A percentile compares a stretch with the other conserved stretches of the same genome.
phyloP scores from a whole-genome alignment of 148 eudicot genomes.

The Camellia granthamiana region DNA sequence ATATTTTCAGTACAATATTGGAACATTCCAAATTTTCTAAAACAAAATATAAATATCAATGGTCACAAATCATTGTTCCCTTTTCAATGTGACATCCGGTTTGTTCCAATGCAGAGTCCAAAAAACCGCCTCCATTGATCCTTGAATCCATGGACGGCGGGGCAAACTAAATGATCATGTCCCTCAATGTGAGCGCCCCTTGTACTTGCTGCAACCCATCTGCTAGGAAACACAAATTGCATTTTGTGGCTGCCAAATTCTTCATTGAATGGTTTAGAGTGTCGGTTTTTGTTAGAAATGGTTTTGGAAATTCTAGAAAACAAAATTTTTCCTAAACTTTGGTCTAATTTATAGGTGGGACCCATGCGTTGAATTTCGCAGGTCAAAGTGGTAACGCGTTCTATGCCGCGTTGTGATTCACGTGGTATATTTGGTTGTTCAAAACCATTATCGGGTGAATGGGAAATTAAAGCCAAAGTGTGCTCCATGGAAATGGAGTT shows the following conservation, averaged over 20 bases:
- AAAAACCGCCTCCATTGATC: conserved; percentile 42
- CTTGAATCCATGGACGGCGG: conserved; percentile 50
- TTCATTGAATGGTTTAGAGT: conserved; percentile 38
- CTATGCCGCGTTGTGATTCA: too few relatives aligned
- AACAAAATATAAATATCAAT: not conserved
- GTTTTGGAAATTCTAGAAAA: too few relatives aligned
- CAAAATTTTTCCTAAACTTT: too few relatives aligned
- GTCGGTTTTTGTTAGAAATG: conserved; percentile 2
- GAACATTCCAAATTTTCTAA: too few relatives aligned
- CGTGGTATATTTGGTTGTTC: too few relatives aligned
- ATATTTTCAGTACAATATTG: too few relatives aligned
- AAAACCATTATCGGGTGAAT: too few relatives aligned
- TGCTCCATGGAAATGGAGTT: too few relatives aligned
- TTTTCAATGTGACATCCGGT: conserved; percentile 37
- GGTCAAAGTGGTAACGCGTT: too few relatives aligned
- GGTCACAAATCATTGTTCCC: conserved; percentile 33
- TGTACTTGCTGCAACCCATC: conserved; percentile 21
- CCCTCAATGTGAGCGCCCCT: conserved; percentile 32
- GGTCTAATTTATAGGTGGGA: too few relatives aligned
- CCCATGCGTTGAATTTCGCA: too few relatives aligned
- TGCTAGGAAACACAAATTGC: conserved; percentile 37
- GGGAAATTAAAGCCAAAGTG: too few relatives aligned
- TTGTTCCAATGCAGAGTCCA: conserved; percentile 38
- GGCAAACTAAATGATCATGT: conserved; percentile 39
- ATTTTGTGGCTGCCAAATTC: conserved; percentile 28